A percentile compares a stretch with the other conserved stretches of the same genome.
Evolutionary conservation across 306 rosid genomes (phyloP).

Genomic region (Abrus pulchellus): DNA sequence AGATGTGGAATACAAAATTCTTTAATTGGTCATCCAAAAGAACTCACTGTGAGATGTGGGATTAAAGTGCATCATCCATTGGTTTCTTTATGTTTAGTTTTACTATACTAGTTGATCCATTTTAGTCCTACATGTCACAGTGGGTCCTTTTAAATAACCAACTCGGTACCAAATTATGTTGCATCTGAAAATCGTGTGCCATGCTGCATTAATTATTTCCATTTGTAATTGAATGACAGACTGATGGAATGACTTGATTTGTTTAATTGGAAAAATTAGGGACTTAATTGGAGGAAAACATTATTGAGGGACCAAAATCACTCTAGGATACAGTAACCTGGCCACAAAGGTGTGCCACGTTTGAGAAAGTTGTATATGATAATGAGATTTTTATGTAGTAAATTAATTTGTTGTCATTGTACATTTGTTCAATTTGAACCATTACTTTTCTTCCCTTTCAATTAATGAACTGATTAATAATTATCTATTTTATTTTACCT

Average conservation of each 20-base stretch:
- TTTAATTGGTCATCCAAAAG: background rate
- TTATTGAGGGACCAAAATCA: background rate
- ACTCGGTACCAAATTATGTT: background rate
- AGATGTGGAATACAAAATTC: background rate
- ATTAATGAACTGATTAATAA: background rate
- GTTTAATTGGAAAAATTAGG: background rate
- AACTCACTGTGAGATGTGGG: background rate
- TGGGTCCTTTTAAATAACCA: background rate
- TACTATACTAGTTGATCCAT: background rate
- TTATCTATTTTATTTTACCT: background rate
- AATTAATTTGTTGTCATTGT: background rate
- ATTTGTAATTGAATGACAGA: background rate
- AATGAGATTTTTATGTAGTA: background rate
- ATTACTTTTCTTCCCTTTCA: background rate
- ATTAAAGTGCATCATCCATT: background rate
- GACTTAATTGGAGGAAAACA: background rate
- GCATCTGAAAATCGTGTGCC: background rate
- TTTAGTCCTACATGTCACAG: background rate
- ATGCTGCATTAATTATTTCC: background rate
- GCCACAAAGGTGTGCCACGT: constrained; percentile 1
- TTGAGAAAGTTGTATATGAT: constrained; percentile 3
- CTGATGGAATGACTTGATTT: background rate
- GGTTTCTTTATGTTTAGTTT: background rate
- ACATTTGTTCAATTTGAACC: background rate
- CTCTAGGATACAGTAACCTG: background rate